Evolutionary conservation across 1,284 basidiomycete genomes (phyloP), one percentile per base, ranked within the genome.

Genomic region (Cryptococcus sp.): DNA sequence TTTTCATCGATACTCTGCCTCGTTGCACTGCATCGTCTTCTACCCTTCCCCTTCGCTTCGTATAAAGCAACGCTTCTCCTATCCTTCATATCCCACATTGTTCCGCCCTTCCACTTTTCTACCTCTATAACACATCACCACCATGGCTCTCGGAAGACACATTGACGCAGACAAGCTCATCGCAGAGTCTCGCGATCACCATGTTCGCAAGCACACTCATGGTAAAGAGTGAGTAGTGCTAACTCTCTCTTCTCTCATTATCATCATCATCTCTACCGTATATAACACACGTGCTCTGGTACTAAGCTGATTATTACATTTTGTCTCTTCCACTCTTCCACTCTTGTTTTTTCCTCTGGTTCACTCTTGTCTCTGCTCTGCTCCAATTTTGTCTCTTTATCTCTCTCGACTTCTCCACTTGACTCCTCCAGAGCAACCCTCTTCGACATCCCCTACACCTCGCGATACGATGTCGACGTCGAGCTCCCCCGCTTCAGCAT

Each of bases 401-500:
- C n/a, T n/a, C n/a, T n/a, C n/a, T n/a, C n/a, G n/a, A n/a, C 29
- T 13, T 13, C 29, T 2, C 8, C 5, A 10, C 8, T 34, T 34
- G 29, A 10, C 13, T 5, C 26, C 8, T 34, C 2, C 8, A 73
- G 72, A 20, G 45, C 50, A 3, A 69, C 67, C 38, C 49, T 73
- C 46, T 65, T 69, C 54, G 69, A 75, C 56, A 69, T 70, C 51
- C 67, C 74, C 5, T 78, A 75, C 54, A 60, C 68, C 5, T 71
- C 66, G 15, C 64, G 75, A 43, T 78, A 75, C 63, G 75, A 73
- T 53, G 60, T 71, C 20, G 64, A 74, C 38, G 49, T 64, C 40
- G 68, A 72, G 50, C 44, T 78, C 15, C 79, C 80, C 45, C 77
- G 79, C 57, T 78, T 75, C 73, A 50, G 66, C 46, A 59, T 83